Base-by-base conservation (phyloP, 192 early-diverging fungal species). In the Linnemannia schmuckeri region DNA sequence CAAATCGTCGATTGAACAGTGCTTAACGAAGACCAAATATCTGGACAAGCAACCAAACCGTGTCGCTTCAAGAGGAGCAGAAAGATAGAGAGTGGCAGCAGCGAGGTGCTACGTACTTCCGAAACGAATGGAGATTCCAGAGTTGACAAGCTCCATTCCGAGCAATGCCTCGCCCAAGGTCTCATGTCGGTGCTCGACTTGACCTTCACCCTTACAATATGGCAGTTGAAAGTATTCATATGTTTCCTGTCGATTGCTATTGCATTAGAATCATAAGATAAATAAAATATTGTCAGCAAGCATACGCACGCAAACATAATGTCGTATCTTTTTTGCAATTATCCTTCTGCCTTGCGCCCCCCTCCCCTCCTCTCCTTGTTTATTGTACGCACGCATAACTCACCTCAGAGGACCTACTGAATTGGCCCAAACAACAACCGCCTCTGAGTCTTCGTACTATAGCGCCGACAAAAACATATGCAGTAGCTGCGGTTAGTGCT, bases 161-260 rank as follows among this genome's bases (percentile, higher is more conserved):
- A 95, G 82, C 22, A 96, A 85, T 4, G 95, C 96, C 80, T 96
- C 96, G 27, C 94, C 96, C 33, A 96, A 84, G 17, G 94, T 93
- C 82, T 96, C 96, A 80, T 96, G 96, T 79, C 94, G 92, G 78
- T 96, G 96, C 37, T 94, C 85, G 18, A 95, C 81, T 37, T 89
- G 80, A 22, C 89, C 88, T 20, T 88, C 76, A 5, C 95, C 95
- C 30, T 88, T 88, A 72, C 96, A 96, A 76, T 92, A 96, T 49
- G 96, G 96, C 49, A 96, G 86, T 66, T 94, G 92, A 49, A 91
- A 93, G 73, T 93, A 95, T 40, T 93, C 93, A 75, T 96, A 96
- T 57, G 92, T 94, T 83, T 96, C 96, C 81, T 95, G 95, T 72
- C 91, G 82, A 82, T 96, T 96, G n/a, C 85, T 87, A 78, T 46